phyloP scores from a whole-genome alignment of 2,329 filamentous ascomycete species.

The Trichophyton simii region DNA sequence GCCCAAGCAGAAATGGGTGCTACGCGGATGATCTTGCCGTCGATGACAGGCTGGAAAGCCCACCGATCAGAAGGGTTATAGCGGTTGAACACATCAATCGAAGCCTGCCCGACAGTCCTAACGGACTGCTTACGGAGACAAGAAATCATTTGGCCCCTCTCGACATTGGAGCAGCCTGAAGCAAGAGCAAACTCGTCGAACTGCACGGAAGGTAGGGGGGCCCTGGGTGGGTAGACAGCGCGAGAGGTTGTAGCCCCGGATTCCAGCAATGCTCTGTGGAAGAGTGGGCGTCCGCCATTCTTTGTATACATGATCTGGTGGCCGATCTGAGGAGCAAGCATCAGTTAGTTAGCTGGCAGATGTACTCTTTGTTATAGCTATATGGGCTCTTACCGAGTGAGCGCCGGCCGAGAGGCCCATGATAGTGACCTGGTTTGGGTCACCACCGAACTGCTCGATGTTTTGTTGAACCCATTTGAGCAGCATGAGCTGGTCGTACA shows the following conservation, averaged over 20 bases:
- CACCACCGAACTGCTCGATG: conserved; percentile 20
- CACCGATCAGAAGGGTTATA: conserved; percentile 38
- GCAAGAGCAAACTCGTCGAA: conserved; percentile 32
- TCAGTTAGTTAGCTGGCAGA: background rate
- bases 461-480: conserved; percentile 24
- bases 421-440: conserved; percentile 25
- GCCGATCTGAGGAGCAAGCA: conserved; percentile 40
- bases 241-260: conserved; percentile 37
- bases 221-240: conserved; percentile 33
- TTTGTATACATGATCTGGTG: conserved; percentile 50
- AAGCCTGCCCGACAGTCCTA: conserved; percentile 27
- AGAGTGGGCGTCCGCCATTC: conserved; percentile 23
- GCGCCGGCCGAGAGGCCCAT: conserved; percentile 29
- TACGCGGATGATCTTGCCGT: conserved; percentile 46
- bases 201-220: conserved; percentile 33
- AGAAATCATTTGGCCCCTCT: conserved; percentile 25
- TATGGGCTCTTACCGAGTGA: conserved; percentile 39
- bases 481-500: conserved; percentile 26
- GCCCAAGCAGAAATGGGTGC: conserved; percentile 50
- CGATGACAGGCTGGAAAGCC: conserved; percentile 59
- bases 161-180: conserved; percentile 22
- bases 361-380: conserved; percentile 3
- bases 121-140: conserved; percentile 33
- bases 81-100: conserved; percentile 32
- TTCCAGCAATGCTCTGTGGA: conserved; percentile 37